These are phyloP conservation scores for Lepiota subincarnata DNA, from an alignment of 768 basidiomycete genomes.

Conservation along the genomic window DNA sequence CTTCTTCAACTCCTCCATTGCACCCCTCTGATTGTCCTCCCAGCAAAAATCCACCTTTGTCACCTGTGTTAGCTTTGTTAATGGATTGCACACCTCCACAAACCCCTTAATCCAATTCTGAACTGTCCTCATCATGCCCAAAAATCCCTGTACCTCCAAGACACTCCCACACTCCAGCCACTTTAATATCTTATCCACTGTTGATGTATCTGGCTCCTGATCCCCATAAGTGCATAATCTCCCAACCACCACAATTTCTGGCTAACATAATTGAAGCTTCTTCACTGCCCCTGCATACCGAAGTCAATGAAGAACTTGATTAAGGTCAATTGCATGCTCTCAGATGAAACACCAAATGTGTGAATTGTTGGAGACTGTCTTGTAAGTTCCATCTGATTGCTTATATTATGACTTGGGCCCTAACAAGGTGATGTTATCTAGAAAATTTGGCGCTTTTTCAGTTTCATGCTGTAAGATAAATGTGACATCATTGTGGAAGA, in stretches of 20 bases:
- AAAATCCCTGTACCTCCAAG: constrained; percentile 23
- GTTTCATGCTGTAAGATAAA: constrained; percentile 31
- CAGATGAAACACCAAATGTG: too few species aligned
- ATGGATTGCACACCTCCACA: constrained; percentile 15
- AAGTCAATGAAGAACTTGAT: too few species aligned
- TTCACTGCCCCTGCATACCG: too few species aligned
- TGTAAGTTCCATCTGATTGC: constrained; percentile 16
- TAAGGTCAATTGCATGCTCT: too few species aligned
- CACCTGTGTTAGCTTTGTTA: constrained; percentile 15
- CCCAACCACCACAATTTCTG: constrained; percentile 20
- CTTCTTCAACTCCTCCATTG: constrained; percentile 23
- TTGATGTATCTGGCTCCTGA: constrained; percentile 19
- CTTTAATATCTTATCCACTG: constrained; percentile 16
- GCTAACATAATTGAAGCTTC: too few species aligned
- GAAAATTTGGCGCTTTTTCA: constrained; percentile 21
- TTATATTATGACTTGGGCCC: constrained; percentile 30
- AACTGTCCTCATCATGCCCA: constrained; percentile 23
- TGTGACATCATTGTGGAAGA: constrained; percentile 28
- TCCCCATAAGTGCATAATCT: constrained; percentile 24
- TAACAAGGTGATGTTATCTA: constrained; percentile 28
- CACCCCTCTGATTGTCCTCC: constrained; percentile 16
- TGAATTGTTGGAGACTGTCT: constrained; percentile 22
- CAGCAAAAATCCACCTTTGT: constrained; percentile 29
- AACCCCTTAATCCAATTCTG: constrained; percentile 24
- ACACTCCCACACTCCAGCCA: constrained; percentile 21